Conservation (phyloP, 257 asterid genomes). For the Ocimum tenuiflorum region DNA sequence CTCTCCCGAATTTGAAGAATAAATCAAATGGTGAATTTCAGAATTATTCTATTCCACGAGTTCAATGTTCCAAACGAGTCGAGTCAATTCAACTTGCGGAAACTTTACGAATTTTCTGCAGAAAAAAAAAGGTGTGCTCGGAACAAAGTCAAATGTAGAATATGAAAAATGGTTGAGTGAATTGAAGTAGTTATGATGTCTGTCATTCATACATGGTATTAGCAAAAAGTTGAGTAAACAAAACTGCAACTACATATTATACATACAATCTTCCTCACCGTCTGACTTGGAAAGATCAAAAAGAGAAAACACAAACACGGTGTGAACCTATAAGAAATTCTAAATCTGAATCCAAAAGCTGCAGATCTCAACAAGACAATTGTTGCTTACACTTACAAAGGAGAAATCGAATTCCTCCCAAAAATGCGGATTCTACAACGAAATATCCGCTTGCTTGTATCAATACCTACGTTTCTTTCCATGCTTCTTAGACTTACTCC, state of each 20-base stretch:
- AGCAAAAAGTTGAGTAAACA: background rate
- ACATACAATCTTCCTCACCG: background rate
- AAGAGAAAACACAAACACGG: background rate
- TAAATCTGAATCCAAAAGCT: background rate
- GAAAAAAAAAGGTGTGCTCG: too few relatives aligned
- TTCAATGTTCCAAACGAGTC: too few relatives aligned
- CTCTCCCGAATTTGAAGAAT: too few relatives aligned
- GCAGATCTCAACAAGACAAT: background rate
- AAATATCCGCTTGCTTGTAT: background rate
- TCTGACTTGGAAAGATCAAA: background rate
- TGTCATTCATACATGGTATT: too few relatives aligned
- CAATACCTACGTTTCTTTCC: slow-evolving; percentile 36
- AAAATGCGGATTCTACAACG: background rate
- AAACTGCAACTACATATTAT: background rate
- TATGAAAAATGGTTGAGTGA: too few relatives aligned
- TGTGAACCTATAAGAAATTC: background rate
- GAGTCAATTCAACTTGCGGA: too few relatives aligned
- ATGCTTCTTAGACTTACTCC: slow-evolving; percentile 31
- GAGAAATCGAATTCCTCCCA: background rate
- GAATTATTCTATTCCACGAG: too few relatives aligned
- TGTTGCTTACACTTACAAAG: background rate
- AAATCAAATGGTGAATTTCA: too few relatives aligned
- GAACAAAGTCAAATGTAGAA: background rate
- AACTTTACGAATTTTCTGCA: too few relatives aligned
- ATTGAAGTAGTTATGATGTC: too few relatives aligned